phyloP scores from a whole-genome alignment of 208 protist species.

The Leishmania tarentolae region DNA sequence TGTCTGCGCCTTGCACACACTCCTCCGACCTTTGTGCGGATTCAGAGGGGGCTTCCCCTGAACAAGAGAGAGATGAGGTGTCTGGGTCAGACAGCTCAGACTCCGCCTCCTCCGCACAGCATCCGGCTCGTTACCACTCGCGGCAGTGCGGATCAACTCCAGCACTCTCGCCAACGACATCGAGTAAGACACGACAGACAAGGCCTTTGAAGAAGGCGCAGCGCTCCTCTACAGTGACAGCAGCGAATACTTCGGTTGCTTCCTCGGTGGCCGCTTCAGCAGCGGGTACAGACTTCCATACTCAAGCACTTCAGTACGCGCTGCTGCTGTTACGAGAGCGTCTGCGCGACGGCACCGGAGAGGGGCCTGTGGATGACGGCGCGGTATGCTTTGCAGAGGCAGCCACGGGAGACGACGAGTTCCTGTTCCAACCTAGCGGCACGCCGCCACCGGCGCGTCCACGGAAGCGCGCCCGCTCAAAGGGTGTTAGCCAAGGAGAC shows the following conservation, averaged over 20 bases:
- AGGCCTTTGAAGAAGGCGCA: neutral
- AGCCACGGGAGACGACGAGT: neutral
- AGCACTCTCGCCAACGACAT: neutral
- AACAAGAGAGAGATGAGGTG: neutral
- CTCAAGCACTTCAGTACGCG: slow-evolving; percentile 26
- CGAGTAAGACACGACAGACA: neutral
- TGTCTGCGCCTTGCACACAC: slow-evolving; percentile 6
- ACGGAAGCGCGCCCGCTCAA: neutral
- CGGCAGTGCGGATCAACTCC: neutral
- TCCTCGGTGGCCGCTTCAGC: neutral
- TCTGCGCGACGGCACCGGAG: neutral
- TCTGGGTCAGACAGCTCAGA: neutral
- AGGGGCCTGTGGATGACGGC: neutral
- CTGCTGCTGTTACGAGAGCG: slow-evolving; percentile 16
- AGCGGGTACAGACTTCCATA: slow-evolving; percentile 12
- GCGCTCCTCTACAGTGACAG: slow-evolving; percentile 1
- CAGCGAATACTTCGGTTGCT: neutral
- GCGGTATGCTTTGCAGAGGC: neutral
- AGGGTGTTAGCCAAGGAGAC: neutral
- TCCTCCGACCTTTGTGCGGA: neutral
- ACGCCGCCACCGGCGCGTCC: neutral
- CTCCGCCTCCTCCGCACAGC: neutral
- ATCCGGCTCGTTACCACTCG: neutral
- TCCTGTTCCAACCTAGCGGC: neutral
- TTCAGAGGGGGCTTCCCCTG: neutral